Conservation (phyloP, 2,329 filamentous ascomycete genomes). For the Neoarthrinium moseri region DNA sequence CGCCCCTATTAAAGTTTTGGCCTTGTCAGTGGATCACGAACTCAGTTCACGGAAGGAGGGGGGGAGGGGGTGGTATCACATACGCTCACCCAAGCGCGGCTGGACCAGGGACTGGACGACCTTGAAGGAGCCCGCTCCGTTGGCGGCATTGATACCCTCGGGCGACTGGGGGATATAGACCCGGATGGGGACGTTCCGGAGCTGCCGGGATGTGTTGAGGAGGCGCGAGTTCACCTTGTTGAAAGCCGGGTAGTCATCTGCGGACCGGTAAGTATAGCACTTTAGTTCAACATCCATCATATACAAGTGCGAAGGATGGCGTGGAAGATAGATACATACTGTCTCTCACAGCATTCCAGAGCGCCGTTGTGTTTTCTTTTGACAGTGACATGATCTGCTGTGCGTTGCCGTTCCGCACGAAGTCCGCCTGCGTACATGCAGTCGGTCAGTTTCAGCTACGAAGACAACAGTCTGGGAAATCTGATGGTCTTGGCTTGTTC, state of each 20-base stretch:
- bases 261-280: not conserved
- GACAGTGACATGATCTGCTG: slow-evolving; percentile 88
- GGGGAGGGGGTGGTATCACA: slow-evolving; percentile 15
- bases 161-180: slow-evolving; percentile 73
- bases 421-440: slow-evolving; percentile 62
- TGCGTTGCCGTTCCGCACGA: slow-evolving; percentile 81
- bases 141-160: slow-evolving; percentile 26
- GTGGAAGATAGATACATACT: slow-evolving; percentile 45
- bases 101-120: slow-evolving; percentile 75
- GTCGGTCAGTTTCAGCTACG: not conserved
- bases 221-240: slow-evolving; percentile 73
- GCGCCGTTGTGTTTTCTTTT: slow-evolving; percentile 75
- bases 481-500: not conserved
- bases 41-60: not conserved
- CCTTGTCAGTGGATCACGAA: not conserved
- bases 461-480: not conserved
- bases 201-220: slow-evolving; percentile 69
- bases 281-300: not conserved
- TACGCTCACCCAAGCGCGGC: slow-evolving; percentile 28
- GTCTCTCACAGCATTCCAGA: slow-evolving; percentile 79
- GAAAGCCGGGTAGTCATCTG: slow-evolving; percentile 73
- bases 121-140: slow-evolving; percentile 54
- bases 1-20: slow-evolving; percentile 18
- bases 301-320: not conserved
- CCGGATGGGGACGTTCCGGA: slow-evolving; percentile 83